Conservation (phyloP, 1,139 yeast genomes). For the Candida pseudoviswanathii region DNA sequence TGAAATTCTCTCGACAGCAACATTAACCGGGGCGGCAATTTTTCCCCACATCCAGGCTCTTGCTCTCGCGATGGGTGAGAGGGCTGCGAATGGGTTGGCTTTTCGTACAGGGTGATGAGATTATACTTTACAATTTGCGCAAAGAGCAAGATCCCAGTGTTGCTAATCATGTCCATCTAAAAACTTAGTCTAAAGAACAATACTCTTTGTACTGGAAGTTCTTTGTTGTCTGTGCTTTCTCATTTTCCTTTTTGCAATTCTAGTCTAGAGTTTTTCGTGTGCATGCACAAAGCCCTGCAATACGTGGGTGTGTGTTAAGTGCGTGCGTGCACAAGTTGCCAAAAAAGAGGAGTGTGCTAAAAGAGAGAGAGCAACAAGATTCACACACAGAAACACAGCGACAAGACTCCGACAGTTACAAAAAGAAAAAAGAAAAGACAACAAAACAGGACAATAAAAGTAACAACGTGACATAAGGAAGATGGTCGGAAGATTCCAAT, state of each 20-base stretch:
- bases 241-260: neutral
- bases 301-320: neutral
- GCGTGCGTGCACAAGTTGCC: neutral
- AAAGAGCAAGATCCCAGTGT: neutral
- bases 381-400: neutral
- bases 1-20: too few species aligned
- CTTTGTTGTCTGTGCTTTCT: neutral
- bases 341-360: neutral
- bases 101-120: too few species aligned
- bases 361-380: neutral
- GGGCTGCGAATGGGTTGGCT: too few species aligned
- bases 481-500: neutral
- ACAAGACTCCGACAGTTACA: neutral
- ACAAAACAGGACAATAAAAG: neutral
- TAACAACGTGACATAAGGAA: neutral
- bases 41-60: too few species aligned
- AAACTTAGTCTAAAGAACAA: too few species aligned
- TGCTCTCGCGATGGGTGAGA: too few species aligned
- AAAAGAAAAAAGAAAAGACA: neutral
- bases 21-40: too few species aligned
- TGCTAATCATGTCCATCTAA: neutral
- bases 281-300: neutral
- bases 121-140: too few species aligned
- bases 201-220: too few species aligned
- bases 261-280: neutral